Evolutionary conservation across 495 filamentous ascomycete genomes (phyloP), one percentile per base, ranked within the genome.

Genomic region (Penicillium verhagenii): DNA sequence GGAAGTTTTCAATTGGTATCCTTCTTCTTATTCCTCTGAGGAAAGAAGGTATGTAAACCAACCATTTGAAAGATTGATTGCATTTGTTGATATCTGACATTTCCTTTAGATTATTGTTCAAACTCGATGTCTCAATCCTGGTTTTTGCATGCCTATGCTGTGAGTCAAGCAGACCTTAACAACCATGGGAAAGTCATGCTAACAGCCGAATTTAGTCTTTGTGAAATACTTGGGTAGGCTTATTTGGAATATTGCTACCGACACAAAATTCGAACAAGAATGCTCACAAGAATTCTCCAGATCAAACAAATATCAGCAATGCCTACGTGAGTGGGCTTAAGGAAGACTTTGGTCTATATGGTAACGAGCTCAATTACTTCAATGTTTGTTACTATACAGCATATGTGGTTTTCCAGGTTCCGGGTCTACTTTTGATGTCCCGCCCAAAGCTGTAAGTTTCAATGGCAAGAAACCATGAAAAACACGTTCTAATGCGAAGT

Each of bases 291-390:
- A 20, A 20, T 8, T 2, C 10, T 44, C 13, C 29, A 70, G 76
- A 77, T 52, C 75, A 77, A 49, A 72, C 70, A 4, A 78, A 79
- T 50, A 74, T 79, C 50, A 72, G 60, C 61, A 80, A 78, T 70
- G 78, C 78, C 39, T 82, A 78, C 50, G 70, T 83, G 1, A 82
- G 77, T 21, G 81, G 81, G 1, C 80, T 85, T 67, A 83, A 86
- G 49, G 82, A 86, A 53, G 81, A 84, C 47, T 71, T 86, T 14
- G 58, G 67, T 13, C 69, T 87, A n/a, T 73, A 78, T 31, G 81
- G 82, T 3, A 82, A 79, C 45, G 66, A 87, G 58, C 58, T 76
- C n/a, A 74, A 73, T 38, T 73, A 76, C 53, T 69, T 69, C 52
- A 68, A 73, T 60, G 52, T 74, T 18, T 73, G 71, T 53, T 73